Base-by-base conservation (phyloP, 2,329 filamentous ascomycete genomes). In the Gnomoniopsis sp. region DNA sequence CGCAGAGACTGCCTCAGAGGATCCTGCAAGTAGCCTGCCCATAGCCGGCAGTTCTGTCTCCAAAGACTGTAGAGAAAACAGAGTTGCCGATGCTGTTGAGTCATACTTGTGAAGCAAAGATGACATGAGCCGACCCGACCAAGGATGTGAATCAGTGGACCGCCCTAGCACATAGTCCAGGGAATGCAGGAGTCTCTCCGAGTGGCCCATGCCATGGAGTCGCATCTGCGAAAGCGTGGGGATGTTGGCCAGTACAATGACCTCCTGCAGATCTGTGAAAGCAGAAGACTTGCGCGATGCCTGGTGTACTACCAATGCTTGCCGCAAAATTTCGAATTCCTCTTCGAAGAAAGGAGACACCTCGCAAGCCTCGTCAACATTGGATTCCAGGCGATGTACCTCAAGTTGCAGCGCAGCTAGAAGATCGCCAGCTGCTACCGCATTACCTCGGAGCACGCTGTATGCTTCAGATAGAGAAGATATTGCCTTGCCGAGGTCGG, bases 1-100 rank as follows among this genome's bases (percentile, higher is more conserved):
- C 15, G 74, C 69, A 3, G 77, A 71, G 46, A 88, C 70, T 26
- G 82, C 72, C 34, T 73, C 67, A 55, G 79, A 79, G 59, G 83
- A 77, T 38, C 72, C 68, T 50, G 80, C 73, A 26, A 89, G 65
- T 57, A 84, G 79, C 48, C 78, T 77, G 11, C 83, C 84, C 60
- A 90, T 74, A 3, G 82, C 75, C 10, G 85, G 84, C 52, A 90
- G 72, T 67, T 91, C 88, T 1, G 78, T 75, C 69, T 89, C 86
- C 0, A 91, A 75, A 19, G 88, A 77, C 48, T 82, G 78, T 50
- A 91, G 73, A 46, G 85, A 83, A 49, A 79, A 79, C 43, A 91
- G 73, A 49, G 76, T 81, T 0, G 87, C 83, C 23, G 79, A 74
- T 14, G 74, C 72, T 19, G 86, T 70, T 1, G 70, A 73, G 53